Base-by-base conservation (phyloP, 805 yeast genomes). In the Cyberlindnera mycetangii region DNA sequence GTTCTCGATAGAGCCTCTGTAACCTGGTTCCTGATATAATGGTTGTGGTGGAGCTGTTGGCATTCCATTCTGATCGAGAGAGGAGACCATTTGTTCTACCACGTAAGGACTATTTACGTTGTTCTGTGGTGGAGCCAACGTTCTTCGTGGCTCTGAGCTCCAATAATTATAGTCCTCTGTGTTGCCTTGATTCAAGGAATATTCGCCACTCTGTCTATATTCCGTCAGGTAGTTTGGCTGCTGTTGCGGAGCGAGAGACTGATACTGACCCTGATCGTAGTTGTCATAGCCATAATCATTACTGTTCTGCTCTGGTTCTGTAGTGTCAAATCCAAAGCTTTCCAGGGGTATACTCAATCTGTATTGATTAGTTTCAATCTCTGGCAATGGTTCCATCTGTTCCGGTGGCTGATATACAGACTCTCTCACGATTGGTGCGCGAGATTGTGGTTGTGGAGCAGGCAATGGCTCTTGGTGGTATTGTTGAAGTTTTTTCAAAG, bases 301-400 rank as follows among this genome's bases (percentile, higher is more conserved):
- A 24, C 36, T 28, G 3, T 27, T 37, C 41, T 20, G 37, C 9
- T 19, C 32, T 38, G 32, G 3, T 27, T 37, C 41, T 20, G 37
- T 5, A 9, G 37, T 43, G 28, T 39, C 52, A 32, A 57, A 46
- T 0, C 51, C 57, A 39, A 59, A 56, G 15, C 43, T 39, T 14
- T 53, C 61, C 11, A 56, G 45, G 2, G 62, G 65, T 9, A 56
- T 51, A 16, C 60, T 57, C 16, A 58, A 32, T 32, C 60, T 49
- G 45, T 50, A 55, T 40, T 58, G 61, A 37, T 56, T 54, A 7
- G 55, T 51, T 42, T 54, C 58, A 37, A 56, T 53, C 38, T 55
- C 58, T 11, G 60, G 60, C 15, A 56, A 28, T 7, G 41, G 40
- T 7, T 43, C 52, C 18, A 53, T 53, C 49, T 56, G 34, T 52